Evolutionary conservation across 148 eudicot genomes (phyloP).

Genomic region (Silene uniflora): DNA sequence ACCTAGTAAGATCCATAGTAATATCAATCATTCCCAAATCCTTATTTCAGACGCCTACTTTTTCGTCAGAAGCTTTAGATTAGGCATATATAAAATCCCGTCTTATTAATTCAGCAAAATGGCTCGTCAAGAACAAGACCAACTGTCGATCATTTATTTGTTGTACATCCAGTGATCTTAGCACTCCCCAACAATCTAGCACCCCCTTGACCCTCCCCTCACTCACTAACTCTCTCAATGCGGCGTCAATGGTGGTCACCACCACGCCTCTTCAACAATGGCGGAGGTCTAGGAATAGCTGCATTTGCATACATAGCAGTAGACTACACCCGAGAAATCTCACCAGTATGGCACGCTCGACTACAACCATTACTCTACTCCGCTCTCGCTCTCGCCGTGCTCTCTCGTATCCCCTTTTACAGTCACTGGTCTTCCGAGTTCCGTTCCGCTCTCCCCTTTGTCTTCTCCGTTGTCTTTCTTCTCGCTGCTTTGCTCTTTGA

Average conservation of each 20-base stretch:
- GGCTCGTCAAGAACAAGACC: too few relatives aligned
- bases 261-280: conserved; percentile 17
- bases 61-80: too few relatives aligned
- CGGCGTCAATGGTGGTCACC: conserved; percentile 32
- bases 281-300: conserved; percentile 54
- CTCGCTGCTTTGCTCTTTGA: conserved; percentile 62
- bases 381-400: conserved; percentile 47
- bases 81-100: too few relatives aligned
- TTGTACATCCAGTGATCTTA: too few relatives aligned
- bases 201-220: neutral
- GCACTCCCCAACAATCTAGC: neutral
- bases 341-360: conserved; percentile 65
- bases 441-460: conserved; percentile 63
- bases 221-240: conserved; percentile 1
- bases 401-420: conserved; percentile 65
- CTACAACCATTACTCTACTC: conserved; percentile 76
- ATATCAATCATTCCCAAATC: too few relatives aligned
- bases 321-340: conserved; percentile 71
- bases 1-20: too few relatives aligned
- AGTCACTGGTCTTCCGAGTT: conserved; percentile 80
- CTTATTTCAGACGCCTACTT: too few relatives aligned
- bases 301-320: conserved; percentile 67
- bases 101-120: too few relatives aligned
- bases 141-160: too few relatives aligned
- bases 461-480: conserved; percentile 57